These are phyloP conservation scores for Hanseniaspora valbyensis DNA, from an alignment of 805 yeast species.

Conservation along the genomic window DNA sequence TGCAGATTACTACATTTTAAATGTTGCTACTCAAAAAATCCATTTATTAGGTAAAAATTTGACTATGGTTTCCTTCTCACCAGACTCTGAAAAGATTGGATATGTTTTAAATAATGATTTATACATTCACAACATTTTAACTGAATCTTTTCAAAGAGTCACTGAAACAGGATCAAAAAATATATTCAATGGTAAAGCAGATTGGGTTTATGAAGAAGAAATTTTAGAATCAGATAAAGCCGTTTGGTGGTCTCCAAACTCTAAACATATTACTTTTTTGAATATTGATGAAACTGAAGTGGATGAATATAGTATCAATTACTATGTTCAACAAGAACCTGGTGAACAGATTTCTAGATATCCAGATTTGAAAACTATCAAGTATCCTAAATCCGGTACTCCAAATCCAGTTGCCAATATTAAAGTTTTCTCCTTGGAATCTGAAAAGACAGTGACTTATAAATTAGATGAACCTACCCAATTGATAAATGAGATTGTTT, in stretches of 20 bases:
- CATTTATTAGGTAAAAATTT: conserved; percentile 27
- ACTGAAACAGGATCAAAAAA: conserved; percentile 61
- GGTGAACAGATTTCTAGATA: conserved; percentile 37
- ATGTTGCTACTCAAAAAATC: conserved; percentile 25
- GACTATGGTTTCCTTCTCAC: conserved; percentile 59
- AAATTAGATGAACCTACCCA: conserved; percentile 31
- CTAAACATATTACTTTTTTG: conserved; percentile 51
- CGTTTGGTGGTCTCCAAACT: conserved; percentile 80
- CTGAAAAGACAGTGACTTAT: conserved; percentile 30
- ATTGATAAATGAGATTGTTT: conserved; percentile 55
- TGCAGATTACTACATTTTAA: conserved; percentile 36
- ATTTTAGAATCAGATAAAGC: conserved; percentile 60
- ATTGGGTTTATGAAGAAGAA: conserved; percentile 93
- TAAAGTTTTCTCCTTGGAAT: conserved; percentile 34
- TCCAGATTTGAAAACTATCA: conserved; percentile 50
- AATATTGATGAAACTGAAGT: conserved; percentile 65
- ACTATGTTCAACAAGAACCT: conserved; percentile 45
- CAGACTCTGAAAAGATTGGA: conserved; percentile 54
- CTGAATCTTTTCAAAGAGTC: conserved; percentile 34
- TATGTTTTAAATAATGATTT: conserved; percentile 61
- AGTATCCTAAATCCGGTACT: conserved; percentile 79
- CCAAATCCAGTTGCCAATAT: conserved; percentile 58
- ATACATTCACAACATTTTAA: conserved; percentile 38
- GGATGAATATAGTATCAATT: conserved; percentile 62
- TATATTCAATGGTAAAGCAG: conserved; percentile 79